Evolutionary conservation across 176 grass and related monocot genomes (phyloP).

Genomic region (Pontederia paniculata): DNA sequence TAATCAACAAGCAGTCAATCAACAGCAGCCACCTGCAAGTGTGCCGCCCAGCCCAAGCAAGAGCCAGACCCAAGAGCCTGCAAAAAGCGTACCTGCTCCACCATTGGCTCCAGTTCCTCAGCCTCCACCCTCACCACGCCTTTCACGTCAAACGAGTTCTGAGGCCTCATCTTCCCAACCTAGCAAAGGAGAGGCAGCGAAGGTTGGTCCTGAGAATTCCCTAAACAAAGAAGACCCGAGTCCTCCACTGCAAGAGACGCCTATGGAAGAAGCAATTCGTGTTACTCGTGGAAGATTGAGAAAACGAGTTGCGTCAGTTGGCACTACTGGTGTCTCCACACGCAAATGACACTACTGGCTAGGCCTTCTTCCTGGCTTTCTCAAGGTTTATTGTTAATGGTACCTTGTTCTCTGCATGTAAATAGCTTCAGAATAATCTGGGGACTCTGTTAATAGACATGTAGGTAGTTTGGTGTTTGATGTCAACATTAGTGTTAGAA

Average conservation of each 20-base stretch:
- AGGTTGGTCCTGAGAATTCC: conserved; percentile 16
- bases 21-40: conserved; percentile 31
- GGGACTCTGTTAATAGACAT: too few relatives aligned
- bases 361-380: too few relatives aligned
- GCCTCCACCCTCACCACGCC: not conserved
- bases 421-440: too few relatives aligned
- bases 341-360: not conserved
- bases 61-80: conserved; percentile 8
- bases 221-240: conserved; percentile 31
- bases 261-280: conserved; percentile 73
- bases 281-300: conserved; percentile 58
- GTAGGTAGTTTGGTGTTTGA: too few relatives aligned
- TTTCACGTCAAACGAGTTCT: not conserved
- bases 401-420: too few relatives aligned
- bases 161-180: not conserved
- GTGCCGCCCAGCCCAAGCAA: conserved; percentile 28
- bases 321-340: not conserved
- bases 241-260: conserved; percentile 37
- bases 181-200: not conserved
- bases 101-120: conserved; percentile 16
- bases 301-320: conserved; percentile 37
- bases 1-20: conserved; percentile 38
- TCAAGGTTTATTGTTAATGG: too few relatives aligned
- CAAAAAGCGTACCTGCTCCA: conserved; percentile 9
- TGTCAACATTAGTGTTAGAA: too few relatives aligned